phyloP scores from a whole-genome alignment of 768 basidiomycete species.

The Calocera cornea region DNA sequence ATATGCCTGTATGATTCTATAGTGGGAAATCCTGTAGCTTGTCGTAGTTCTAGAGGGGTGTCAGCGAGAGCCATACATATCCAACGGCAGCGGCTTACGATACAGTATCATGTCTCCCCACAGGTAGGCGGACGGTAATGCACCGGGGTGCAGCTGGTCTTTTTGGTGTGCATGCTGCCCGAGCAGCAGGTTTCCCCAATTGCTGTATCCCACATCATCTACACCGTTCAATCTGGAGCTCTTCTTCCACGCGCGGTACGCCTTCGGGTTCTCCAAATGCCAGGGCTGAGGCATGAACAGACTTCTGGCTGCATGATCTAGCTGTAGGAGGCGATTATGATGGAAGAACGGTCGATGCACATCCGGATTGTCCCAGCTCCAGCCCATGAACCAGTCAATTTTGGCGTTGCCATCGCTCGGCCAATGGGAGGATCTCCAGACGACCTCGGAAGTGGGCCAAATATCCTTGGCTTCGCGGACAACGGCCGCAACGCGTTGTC shows the following conservation, averaged over 20 bases:
- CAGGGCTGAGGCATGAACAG: background rate
- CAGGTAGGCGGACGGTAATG: background rate
- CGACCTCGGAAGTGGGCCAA: background rate
- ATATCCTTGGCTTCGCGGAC: background rate
- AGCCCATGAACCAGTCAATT: slow-evolving; percentile 2
- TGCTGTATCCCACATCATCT: background rate
- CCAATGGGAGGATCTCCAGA: background rate
- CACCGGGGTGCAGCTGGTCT: background rate
- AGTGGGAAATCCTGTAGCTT: background rate
- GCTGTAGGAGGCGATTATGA: background rate
- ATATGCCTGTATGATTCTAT: background rate
- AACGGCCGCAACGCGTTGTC: background rate
- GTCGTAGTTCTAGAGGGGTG: background rate
- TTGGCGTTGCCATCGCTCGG: background rate
- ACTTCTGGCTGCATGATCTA: background rate
- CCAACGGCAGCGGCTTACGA: background rate
- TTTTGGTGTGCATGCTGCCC: background rate
- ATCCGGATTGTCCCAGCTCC: background rate
- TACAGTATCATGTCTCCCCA: background rate
- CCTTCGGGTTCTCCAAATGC: background rate
- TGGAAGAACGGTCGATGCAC: background rate
- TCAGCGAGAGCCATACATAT: background rate
- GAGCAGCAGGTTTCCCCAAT: background rate
- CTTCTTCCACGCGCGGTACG: background rate
- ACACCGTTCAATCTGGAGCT: background rate